Evolutionary conservation across 108 stramenopile genomes (phyloP).

Genomic region (Cyclotella choctawhatcheeana): DNA sequence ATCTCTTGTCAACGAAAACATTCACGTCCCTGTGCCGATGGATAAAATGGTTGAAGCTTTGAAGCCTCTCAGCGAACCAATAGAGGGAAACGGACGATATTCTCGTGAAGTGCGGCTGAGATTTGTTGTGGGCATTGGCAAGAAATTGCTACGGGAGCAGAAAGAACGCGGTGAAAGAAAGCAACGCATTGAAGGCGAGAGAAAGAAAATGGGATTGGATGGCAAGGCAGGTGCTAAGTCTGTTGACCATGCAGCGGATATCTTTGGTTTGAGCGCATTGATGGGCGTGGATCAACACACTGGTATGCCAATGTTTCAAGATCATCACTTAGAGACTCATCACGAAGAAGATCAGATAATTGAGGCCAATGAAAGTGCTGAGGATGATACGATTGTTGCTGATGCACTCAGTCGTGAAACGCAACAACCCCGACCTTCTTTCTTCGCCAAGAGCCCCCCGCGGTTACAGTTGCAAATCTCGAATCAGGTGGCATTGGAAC

Average conservation of each 20-base stretch:
- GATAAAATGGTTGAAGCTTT: conserved; percentile 71
- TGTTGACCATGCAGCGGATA: conserved; percentile 54
- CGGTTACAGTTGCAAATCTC: conserved; percentile 41
- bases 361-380: conserved; percentile 9
- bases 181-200: conserved; percentile 17
- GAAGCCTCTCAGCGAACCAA: conserved; percentile 73
- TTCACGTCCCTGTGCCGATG: conserved; percentile 57
- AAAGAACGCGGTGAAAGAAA: conserved; percentile 50
- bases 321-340: conserved; percentile 14
- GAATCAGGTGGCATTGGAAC: conserved; percentile 37
- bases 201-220: conserved; percentile 44
- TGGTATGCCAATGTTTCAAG: conserved; percentile 64
- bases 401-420: not conserved
- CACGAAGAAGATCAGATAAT: conserved; percentile 26
- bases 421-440: not conserved
- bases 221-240: conserved; percentile 4
- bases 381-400: not conserved
- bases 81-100: conserved; percentile 54
- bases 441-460: conserved; percentile 18
- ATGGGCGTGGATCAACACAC: conserved; percentile 87
- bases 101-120: conserved; percentile 62
- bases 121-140: conserved; percentile 69
- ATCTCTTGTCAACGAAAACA: conserved; percentile 59
- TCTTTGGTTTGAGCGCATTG: conserved; percentile 63
- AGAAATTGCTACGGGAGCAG: conserved; percentile 49